Base-by-base conservation (phyloP, 225 moss, liverwort and hornwort genomes). In the Anthoceros angustus region DNA sequence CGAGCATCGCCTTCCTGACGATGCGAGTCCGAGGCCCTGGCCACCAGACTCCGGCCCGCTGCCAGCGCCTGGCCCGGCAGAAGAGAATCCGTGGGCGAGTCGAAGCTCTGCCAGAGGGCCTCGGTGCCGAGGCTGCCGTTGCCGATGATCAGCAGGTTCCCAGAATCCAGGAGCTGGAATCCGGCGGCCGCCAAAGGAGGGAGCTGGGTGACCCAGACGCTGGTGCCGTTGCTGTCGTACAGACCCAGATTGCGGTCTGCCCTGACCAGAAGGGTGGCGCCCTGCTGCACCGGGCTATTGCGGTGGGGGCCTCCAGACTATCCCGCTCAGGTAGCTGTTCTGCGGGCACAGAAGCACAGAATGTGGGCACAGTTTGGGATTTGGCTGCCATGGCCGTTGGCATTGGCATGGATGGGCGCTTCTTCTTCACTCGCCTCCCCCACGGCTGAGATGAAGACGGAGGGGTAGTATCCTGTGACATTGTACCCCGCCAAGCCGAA, bases 71-170 rank as follows among this genome's bases (percentile, higher is more conserved):
- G 67, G n/a, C 75, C 71, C 24, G 41, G 42, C 63, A 72, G 40
- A 0, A 62, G 64, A 39, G 72, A 63, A 23, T 71, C 64, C 43
- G 68, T 69, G 6, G 76, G 76, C 21, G 43, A 42, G 45, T 68
- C 55, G 40, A 72, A 72, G 41, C 39, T 72, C 12, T 72, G 72
- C 76, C 76, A 76, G 9, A 76, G 10, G 0, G 68, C 62, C 8
- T 63, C 6, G 38, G 64, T 69, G 41, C 16, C 12, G 0, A 7
- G 23, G 21, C 65, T 69, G 41, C 16, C 12, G 0, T 9, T 26
- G 21, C 60, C 67, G 12, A 39, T 23, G 40, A 73, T 23, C 21
- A 39, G 41, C 25, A 69, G 62, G 16, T 68, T 69, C 23, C 68
- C 73, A 63, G 21, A 41, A 43, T 62, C 42, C 45, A 20, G 61